phyloP scores from a whole-genome alignment of 306 rosid genomes.

The Acacia confusa region DNA sequence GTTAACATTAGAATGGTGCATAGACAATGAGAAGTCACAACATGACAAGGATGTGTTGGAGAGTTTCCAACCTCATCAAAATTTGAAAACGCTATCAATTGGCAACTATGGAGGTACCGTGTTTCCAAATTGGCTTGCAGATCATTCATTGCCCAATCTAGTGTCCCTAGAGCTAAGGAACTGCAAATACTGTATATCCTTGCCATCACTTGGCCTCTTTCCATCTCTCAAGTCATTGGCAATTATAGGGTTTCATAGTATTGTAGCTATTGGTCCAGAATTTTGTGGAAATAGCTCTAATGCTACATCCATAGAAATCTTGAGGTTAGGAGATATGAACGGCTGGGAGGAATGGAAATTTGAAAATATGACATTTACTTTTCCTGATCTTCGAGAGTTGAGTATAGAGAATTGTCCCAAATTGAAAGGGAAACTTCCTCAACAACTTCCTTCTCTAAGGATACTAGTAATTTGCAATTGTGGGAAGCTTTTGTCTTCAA shows the following conservation, averaged over 20 bases:
- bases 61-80: background rate
- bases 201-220: conserved; percentile 11
- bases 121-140: conserved; percentile 14
- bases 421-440: too few species aligned
- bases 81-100: background rate
- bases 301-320: background rate
- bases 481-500: too few species aligned
- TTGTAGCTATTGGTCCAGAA: background rate
- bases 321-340: background rate
- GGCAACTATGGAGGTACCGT: background rate
- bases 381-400: too few species aligned
- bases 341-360: conserved; percentile 21
- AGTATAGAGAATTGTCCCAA: too few species aligned
- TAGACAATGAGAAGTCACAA: background rate
- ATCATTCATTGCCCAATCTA: background rate
- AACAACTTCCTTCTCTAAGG: too few species aligned
- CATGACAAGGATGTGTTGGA: background rate
- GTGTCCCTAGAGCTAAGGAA: background rate
- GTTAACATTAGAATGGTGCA: conserved; percentile 2
- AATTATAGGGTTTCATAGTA: conserved; percentile 2
- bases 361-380: too few species aligned
- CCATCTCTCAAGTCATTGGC: background rate
- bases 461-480: too few species aligned
- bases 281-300: background rate
- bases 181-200: background rate